Conservation (phyloP, 106 monocot species). For the Allium cepa region DNA sequence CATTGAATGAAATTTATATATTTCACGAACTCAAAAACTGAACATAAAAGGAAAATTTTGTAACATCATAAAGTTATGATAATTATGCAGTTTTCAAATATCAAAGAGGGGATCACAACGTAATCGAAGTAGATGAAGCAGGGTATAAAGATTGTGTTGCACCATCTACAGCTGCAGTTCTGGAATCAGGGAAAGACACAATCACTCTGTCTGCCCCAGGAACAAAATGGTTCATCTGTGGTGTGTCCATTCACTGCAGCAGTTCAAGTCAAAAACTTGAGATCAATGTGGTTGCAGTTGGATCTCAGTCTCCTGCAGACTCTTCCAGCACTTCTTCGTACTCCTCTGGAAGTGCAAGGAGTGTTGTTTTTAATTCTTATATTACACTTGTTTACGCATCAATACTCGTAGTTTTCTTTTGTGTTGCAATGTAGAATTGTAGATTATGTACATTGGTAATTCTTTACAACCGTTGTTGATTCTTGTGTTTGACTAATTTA, state of each 20-base stretch:
- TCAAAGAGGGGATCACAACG: conserved; percentile 10
- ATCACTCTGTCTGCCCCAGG: conserved; percentile 9
- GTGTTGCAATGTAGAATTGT: too few species aligned
- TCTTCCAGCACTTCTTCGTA: not conserved
- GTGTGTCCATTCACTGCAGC: conserved; percentile 5
- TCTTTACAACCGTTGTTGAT: too few species aligned
- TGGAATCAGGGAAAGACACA: conserved; percentile 10
- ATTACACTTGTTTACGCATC: too few species aligned
- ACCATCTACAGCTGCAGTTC: not conserved
- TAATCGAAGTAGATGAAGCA: not conserved
- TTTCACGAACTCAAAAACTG: too few species aligned
- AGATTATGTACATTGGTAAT: too few species aligned
- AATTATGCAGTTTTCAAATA: conserved; percentile 13
- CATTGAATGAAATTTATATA: too few species aligned
- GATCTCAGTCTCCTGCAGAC: not conserved
- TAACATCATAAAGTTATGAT: too few species aligned
- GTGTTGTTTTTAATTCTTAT: not conserved
- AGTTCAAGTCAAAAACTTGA: conserved; percentile 8
- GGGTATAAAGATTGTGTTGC: not conserved
- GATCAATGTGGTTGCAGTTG: conserved; percentile 2
- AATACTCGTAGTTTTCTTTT: too few species aligned
- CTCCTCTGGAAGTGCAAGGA: not conserved
- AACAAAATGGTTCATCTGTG: conserved; percentile 24
- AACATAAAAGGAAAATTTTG: too few species aligned
- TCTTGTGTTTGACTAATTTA: too few species aligned